These are phyloP conservation scores for Talaromyces funiculosus DNA, from an alignment of 2,329 filamentous ascomycete species.

Conservation along the genomic window DNA sequence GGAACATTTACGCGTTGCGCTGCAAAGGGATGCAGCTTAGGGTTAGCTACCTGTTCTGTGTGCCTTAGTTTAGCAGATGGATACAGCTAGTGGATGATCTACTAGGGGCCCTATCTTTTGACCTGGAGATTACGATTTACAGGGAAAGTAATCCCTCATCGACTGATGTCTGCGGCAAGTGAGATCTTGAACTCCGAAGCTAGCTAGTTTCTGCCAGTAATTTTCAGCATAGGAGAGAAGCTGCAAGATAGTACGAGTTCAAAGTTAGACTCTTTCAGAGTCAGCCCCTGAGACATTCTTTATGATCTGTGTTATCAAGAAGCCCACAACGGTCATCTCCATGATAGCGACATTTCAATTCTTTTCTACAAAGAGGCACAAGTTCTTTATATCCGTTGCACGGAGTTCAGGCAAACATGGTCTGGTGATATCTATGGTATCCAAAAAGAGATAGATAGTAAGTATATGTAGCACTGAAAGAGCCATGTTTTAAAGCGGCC, in stretches of 20 bases:
- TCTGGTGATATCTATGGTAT: too few species aligned
- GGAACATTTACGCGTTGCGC: background rate
- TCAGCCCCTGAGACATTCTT: background rate
- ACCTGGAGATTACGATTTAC: background rate
- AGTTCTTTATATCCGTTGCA: background rate
- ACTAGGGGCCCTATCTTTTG: background rate
- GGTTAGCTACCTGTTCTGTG: background rate
- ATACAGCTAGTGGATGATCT: conserved; percentile 1
- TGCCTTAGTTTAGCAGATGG: background rate
- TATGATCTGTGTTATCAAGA: background rate
- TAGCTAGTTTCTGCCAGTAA: background rate
- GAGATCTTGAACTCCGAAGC: background rate
- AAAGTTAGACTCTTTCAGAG: background rate
- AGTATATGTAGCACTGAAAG: background rate
- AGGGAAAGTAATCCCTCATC: background rate
- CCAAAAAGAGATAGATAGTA: background rate
- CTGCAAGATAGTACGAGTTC: background rate
- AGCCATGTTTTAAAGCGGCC: background rate
- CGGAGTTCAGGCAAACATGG: background rate
- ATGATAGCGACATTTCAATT: background rate
- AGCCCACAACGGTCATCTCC: background rate
- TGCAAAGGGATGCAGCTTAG: conserved; percentile 4
- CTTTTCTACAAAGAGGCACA: too few species aligned
- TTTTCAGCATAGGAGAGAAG: background rate
- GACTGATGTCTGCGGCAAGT: background rate